Conservation (phyloP, 2,329 filamentous ascomycete genomes). For the Aureobasidium sp. region DNA sequence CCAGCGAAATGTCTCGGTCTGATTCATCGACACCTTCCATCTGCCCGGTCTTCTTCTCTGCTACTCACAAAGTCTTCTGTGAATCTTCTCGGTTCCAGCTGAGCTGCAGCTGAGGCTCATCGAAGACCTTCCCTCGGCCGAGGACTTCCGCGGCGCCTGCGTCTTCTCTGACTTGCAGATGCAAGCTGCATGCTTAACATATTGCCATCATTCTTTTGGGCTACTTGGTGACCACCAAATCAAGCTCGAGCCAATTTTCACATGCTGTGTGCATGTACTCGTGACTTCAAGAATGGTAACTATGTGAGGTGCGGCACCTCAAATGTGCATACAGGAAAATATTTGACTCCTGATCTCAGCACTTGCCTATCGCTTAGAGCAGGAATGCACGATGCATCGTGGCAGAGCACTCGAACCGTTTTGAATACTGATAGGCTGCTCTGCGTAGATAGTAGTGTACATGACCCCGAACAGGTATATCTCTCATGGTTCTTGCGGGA, state of each 20-base stretch:
- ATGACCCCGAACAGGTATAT: no score
- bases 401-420: neutral
- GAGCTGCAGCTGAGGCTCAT: no score
- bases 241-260: slow-evolving; percentile 8
- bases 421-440: neutral
- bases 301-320: neutral
- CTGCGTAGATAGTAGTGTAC: neutral
- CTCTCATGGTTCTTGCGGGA: neutral
- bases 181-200: slow-evolving; percentile 10
- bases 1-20: neutral
- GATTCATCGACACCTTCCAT: neutral
- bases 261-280: slow-evolving; percentile 10
- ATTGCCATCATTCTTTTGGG: neutral
- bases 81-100: neutral
- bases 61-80: neutral
- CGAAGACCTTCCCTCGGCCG: no score
- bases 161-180: slow-evolving; percentile 1
- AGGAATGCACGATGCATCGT: no score
- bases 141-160: slow-evolving; percentile 5
- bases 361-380: neutral
- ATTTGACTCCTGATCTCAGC: neutral
- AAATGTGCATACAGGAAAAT: neutral
- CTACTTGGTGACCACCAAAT: neutral
- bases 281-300: slow-evolving; percentile 2
- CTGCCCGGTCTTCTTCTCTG: neutral